Evolutionary conservation across 306 rosid genomes (phyloP).

Genomic region (Pyrus pyrifolia): DNA sequence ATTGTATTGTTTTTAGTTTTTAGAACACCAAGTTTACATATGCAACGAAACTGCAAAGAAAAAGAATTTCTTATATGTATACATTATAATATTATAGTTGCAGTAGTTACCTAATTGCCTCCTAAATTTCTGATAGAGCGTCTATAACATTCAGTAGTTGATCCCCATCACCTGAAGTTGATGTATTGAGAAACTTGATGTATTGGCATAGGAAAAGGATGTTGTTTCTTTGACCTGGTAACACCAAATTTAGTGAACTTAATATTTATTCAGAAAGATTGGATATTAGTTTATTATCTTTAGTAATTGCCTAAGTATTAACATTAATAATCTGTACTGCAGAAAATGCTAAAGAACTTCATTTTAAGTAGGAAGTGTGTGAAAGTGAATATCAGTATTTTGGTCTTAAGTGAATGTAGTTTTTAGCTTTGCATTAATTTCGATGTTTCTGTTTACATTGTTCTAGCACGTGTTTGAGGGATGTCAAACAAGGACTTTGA

Average conservation of each 20-base stretch:
- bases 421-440: too few relatives aligned
- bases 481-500: too few relatives aligned
- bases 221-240: background rate
- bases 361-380: too few relatives aligned
- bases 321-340: background rate
- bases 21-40: background rate
- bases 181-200: background rate
- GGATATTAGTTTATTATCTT: background rate
- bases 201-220: background rate
- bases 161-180: too few relatives aligned
- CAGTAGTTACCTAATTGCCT: background rate
- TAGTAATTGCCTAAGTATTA: background rate
- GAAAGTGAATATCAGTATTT: too few relatives aligned
- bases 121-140: too few relatives aligned
- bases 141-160: too few relatives aligned
- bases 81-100: background rate
- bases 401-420: too few relatives aligned
- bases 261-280: too few relatives aligned
- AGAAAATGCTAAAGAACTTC: too few relatives aligned
- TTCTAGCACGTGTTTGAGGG: too few relatives aligned
- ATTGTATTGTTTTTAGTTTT: background rate
- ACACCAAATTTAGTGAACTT: background rate
- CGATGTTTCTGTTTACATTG: too few relatives aligned
- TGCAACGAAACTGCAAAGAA: background rate
- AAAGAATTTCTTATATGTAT: background rate